Conservation (phyloP, 495 filamentous ascomycete species). For the Clohesyomyces aquaticus region DNA sequence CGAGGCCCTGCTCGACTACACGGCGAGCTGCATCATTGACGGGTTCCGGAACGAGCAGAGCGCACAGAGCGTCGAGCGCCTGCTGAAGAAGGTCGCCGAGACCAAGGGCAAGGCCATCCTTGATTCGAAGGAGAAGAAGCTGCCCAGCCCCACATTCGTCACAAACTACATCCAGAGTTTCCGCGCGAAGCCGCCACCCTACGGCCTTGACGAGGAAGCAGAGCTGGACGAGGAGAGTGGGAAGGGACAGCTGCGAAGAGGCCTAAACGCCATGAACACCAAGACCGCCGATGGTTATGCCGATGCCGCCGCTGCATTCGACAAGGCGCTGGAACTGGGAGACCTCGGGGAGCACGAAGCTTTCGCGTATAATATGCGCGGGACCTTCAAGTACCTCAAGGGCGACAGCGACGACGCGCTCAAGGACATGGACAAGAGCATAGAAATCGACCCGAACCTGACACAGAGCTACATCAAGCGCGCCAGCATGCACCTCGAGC, state of each 20-base stretch:
- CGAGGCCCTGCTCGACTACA: slow-evolving; percentile 95
- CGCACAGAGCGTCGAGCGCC: slow-evolving; percentile 84
- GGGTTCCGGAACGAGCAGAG: slow-evolving; percentile 87
- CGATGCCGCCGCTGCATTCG: slow-evolving; percentile 80
- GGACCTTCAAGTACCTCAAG: slow-evolving; percentile 89
- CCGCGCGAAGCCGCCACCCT: slow-evolving; percentile 75
- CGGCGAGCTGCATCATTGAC: slow-evolving; percentile 98
- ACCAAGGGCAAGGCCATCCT: slow-evolving; percentile 87
- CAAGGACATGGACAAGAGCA: slow-evolving; percentile 83
- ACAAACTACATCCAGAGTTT: slow-evolving; percentile 99
- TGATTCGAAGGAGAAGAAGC: slow-evolving; percentile 72
- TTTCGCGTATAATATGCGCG: slow-evolving; percentile 91
- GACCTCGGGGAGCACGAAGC: slow-evolving; percentile 81
- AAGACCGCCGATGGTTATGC: slow-evolving; percentile 90
- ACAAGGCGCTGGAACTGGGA: slow-evolving; percentile 79
- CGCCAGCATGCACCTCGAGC: slow-evolving; percentile 95
- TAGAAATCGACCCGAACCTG: slow-evolving; percentile 81
- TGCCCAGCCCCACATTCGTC: slow-evolving; percentile 93
- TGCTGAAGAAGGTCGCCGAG: slow-evolving; percentile 97
- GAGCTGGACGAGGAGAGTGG: slow-evolving; percentile 79
- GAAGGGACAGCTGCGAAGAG: slow-evolving; percentile 80
- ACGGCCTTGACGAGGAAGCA: slow-evolving; percentile 76
- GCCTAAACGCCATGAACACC: slow-evolving; percentile 75
- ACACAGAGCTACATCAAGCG: slow-evolving; percentile 99
- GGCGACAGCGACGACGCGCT: slow-evolving; percentile 85